Conservation (phyloP, 148 eudicot species). For the Drosera capensis region DNA sequence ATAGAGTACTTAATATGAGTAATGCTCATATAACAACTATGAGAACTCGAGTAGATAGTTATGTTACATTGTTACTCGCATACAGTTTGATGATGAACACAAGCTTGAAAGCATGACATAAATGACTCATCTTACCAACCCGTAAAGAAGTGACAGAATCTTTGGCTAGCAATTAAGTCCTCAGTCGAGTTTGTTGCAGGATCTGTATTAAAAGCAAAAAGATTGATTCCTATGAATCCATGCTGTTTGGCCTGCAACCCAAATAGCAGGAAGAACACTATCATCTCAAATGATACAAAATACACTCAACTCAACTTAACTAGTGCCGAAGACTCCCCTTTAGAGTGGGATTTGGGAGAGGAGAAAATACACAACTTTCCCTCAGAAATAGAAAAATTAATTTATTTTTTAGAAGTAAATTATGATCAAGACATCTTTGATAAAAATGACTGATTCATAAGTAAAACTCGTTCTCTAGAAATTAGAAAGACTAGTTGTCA, state of each 20-base stretch:
- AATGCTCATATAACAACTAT: too few relatives aligned
- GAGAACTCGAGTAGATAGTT: too few relatives aligned
- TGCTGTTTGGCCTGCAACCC: constrained; percentile 31
- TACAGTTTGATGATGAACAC: neutral
- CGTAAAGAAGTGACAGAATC: constrained; percentile 30
- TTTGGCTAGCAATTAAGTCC: constrained; percentile 32
- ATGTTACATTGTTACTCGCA: neutral
- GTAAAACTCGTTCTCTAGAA: too few relatives aligned
- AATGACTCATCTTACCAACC: constrained; percentile 32
- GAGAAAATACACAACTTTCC: too few relatives aligned
- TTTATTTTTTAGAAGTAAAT: too few relatives aligned
- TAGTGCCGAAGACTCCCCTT: neutral
- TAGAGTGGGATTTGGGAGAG: too few relatives aligned
- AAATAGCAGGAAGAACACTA: neutral
- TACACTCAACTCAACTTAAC: neutral
- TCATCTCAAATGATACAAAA: neutral
- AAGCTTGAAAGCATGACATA: neutral
- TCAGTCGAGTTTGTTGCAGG: constrained; percentile 25
- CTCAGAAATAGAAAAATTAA: too few relatives aligned
- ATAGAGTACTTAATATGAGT: neutral
- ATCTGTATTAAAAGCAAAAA: constrained; percentile 11
- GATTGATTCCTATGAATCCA: constrained; percentile 47
- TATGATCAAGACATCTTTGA: too few relatives aligned
- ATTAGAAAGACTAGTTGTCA: too few relatives aligned
- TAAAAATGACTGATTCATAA: too few relatives aligned